A percentile compares a stretch with the other conserved stretches of the same genome.
Conservation (phyloP, 805 yeast species). For the Saturnispora saitoi region DNA sequence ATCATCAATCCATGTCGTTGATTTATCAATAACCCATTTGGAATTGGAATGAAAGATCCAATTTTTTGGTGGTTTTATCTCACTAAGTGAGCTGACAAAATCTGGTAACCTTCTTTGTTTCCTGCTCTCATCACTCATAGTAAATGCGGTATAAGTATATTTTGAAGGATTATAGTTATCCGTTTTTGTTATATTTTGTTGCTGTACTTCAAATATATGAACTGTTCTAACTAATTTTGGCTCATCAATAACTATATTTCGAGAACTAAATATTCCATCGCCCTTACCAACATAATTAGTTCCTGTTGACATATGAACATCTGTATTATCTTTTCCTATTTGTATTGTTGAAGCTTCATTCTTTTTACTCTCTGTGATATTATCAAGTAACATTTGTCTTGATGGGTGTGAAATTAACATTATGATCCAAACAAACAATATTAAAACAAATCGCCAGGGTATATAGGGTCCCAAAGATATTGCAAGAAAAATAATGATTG, state of each 20-base stretch:
- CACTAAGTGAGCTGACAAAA: slow-evolving; percentile 47
- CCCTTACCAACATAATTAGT: background rate
- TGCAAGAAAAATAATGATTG: slow-evolving; percentile 32
- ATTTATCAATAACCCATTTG: slow-evolving; percentile 61
- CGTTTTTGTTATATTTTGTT: slow-evolving; percentile 46
- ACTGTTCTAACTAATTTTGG: slow-evolving; percentile 52
- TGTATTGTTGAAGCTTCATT: background rate
- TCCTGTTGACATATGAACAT: background rate
- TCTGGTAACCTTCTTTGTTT: slow-evolving; percentile 50
- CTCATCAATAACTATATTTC: slow-evolving; percentile 50
- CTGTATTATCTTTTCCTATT: background rate
- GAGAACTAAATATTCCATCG: background rate
- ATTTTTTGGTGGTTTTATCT: slow-evolving; percentile 50
- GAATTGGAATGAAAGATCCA: slow-evolving; percentile 63
- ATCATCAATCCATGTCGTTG: slow-evolving; percentile 42
- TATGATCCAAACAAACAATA: slow-evolving; percentile 48
- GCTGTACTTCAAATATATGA: slow-evolving; percentile 71
- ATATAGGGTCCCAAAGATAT: slow-evolving; percentile 41
- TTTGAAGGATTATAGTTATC: slow-evolving; percentile 53
- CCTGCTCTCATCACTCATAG: slow-evolving; percentile 1
- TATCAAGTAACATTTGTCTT: slow-evolving; percentile 10
- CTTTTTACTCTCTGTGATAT: background rate
- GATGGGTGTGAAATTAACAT: slow-evolving; percentile 55
- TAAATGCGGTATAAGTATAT: slow-evolving; percentile 51
- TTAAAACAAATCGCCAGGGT: slow-evolving; percentile 58